Percentiles rank a stretch among this genome's conserved stretches.
Evolutionary conservation across 73 alveolate genomes (phyloP).

Genomic region (Symbiodinium pilosum): DNA sequence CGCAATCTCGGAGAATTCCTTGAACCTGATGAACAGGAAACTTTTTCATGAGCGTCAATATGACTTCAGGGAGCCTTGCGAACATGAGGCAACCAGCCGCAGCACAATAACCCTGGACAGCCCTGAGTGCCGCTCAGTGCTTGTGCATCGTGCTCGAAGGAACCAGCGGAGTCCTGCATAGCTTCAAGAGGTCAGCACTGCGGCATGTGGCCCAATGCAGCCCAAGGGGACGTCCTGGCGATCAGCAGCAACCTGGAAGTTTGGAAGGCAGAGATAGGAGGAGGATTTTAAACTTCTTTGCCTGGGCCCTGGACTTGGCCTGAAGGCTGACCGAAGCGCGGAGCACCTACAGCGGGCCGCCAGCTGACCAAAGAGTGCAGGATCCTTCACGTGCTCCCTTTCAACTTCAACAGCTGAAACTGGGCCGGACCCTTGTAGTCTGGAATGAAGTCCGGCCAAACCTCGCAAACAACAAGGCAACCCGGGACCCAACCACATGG

Average conservation of each 20-base stretch:
- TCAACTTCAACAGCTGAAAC: neutral
- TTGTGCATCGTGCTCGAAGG: neutral
- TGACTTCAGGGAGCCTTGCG: too few relatives aligned
- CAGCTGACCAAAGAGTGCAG: neutral
- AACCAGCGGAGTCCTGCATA: neutral
- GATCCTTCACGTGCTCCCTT: too few relatives aligned
- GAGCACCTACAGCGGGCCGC: neutral
- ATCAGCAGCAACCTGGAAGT: neutral
- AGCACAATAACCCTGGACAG: neutral
- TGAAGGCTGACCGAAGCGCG: neutral
- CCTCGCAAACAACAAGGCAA: neutral
- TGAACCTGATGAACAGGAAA: too few relatives aligned
- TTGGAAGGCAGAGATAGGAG: neutral
- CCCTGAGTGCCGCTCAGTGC: neutral
- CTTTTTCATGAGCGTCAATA: too few relatives aligned
- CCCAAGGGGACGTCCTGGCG: too few relatives aligned
- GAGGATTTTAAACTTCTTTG: neutral
- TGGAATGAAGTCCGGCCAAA: neutral
- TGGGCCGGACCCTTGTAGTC: neutral
- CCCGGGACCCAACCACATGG: neutral
- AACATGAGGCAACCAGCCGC: too few relatives aligned
- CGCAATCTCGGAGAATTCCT: neutral
- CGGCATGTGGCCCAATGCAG: too few relatives aligned
- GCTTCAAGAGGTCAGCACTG: too few relatives aligned
- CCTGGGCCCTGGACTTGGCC: neutral